These are phyloP conservation scores for Penicillium nordicum DNA, from an alignment of 2,329 filamentous ascomycete species.

Conservation along the genomic window DNA sequence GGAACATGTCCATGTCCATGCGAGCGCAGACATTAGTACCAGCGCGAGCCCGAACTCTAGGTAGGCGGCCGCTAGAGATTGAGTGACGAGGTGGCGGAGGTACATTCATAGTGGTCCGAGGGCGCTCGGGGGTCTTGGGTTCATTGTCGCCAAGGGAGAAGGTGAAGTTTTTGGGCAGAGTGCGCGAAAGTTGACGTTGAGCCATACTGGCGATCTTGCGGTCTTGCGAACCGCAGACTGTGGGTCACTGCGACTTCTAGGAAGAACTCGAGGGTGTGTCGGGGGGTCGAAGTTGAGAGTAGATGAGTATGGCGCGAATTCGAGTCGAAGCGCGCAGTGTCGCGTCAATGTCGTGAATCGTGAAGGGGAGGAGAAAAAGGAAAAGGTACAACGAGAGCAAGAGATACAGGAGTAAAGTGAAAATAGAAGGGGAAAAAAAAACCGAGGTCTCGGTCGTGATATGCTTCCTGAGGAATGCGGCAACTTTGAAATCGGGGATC, in stretches of 20 bases:
- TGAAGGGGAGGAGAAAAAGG: slow-evolving; percentile 11
- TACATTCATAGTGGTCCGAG: slow-evolving; percentile 37
- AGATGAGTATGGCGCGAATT: slow-evolving; percentile 6
- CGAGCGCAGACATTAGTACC: slow-evolving; percentile 38
- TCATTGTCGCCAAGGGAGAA: slow-evolving; percentile 37
- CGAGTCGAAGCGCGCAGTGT: slow-evolving; percentile 14
- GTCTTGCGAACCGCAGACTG: slow-evolving; percentile 5
- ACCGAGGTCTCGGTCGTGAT: slow-evolving; percentile 14
- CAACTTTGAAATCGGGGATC: slow-evolving; percentile 22
- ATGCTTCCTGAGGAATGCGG: slow-evolving; percentile 22
- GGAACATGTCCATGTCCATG: slow-evolving; percentile 35
- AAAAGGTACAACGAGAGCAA: slow-evolving; percentile 19
- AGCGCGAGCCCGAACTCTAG: slow-evolving; percentile 39
- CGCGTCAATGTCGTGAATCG: slow-evolving; percentile 23
- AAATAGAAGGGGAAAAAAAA: slow-evolving; percentile 9
- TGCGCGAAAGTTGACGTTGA: slow-evolving; percentile 44
- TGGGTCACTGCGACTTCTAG: slow-evolving; percentile 8
- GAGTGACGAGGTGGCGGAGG: slow-evolving; percentile 47
- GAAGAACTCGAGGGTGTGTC: slow-evolving; percentile 9
- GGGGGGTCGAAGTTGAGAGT: neutral
- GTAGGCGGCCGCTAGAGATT: slow-evolving; percentile 40
- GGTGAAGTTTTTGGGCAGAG: slow-evolving; percentile 48
- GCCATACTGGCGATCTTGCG: slow-evolving; percentile 31
- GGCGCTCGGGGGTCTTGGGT: slow-evolving; percentile 45
- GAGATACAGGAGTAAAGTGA: slow-evolving; percentile 3